phyloP scores from a whole-genome alignment of 768 basidiomycete species.

The Hirschioporus abietinus region DNA sequence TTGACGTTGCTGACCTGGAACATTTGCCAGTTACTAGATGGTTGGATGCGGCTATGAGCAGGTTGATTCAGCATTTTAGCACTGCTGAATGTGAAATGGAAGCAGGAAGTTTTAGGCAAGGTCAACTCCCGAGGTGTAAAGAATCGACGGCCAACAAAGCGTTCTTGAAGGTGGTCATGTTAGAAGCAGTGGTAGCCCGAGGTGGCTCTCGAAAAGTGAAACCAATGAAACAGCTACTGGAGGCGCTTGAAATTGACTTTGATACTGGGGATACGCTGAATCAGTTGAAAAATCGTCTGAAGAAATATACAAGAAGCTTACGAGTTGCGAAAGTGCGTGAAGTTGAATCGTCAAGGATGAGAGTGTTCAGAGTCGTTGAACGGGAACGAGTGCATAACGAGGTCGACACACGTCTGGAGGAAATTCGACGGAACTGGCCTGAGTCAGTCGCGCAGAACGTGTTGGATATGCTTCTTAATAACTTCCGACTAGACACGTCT shows the following conservation, averaged over 20 bases:
- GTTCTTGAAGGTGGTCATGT: too few species aligned
- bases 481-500: neutral
- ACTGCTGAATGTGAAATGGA: too few species aligned
- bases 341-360: too few species aligned
- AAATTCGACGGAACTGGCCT: neutral
- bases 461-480: neutral
- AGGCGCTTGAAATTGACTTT: neutral
- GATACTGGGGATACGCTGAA: neutral
- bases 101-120: too few species aligned
- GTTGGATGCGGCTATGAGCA: too few species aligned
- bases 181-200: too few species aligned
- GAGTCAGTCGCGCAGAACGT: too few species aligned
- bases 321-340: neutral
- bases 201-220: neutral
- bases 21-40: too few species aligned
- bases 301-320: neutral
- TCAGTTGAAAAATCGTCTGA: neutral
- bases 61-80: too few species aligned
- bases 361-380: neutral
- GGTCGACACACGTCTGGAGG: neutral
- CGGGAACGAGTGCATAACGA: neutral
- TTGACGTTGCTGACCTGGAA: too few species aligned
- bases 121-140: too few species aligned
- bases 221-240: neutral
- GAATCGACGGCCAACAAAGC: too few species aligned